These are phyloP conservation scores for Zoysia matrella DNA, from an alignment of 202 grass and related monocot species.

Conservation along the genomic window DNA sequence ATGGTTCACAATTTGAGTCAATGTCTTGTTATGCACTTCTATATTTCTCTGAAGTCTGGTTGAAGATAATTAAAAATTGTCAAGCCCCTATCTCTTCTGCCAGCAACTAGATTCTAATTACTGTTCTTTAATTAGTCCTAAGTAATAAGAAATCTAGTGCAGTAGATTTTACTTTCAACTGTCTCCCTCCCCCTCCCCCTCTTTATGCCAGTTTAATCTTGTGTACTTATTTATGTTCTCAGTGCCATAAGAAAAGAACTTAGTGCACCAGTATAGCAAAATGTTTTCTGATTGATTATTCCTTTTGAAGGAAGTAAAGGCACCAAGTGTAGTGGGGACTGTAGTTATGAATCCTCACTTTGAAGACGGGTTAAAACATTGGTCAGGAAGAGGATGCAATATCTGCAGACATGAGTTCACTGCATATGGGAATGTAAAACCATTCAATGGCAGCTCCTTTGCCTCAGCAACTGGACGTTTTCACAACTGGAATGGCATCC, in stretches of 20 bases:
- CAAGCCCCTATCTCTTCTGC: slow-evolving; percentile 6
- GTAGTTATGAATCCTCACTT: slow-evolving; percentile 83
- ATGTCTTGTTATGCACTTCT: not conserved
- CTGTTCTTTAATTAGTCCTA: not conserved
- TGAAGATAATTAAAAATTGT: slow-evolving; percentile 27
- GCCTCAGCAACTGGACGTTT: slow-evolving; percentile 70
- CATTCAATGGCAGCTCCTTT: slow-evolving; percentile 77
- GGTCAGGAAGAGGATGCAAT: slow-evolving; percentile 98
- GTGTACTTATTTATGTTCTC: not conserved
- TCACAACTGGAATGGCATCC: slow-evolving; percentile 88
- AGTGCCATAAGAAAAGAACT: not conserved
- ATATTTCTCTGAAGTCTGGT: slow-evolving; percentile 27
- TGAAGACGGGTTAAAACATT: slow-evolving; percentile 74
- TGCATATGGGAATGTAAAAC: slow-evolving; percentile 66
- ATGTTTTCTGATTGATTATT: slow-evolving; percentile 30
- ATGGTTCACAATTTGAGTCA: not conserved
- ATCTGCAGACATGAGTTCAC: slow-evolving; percentile 70
- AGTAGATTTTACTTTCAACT: not conserved
- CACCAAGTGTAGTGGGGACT: slow-evolving; percentile 39
- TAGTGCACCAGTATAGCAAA: not conserved
- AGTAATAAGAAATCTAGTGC: slow-evolving; percentile 13
- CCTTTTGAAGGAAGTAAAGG: slow-evolving; percentile 60
- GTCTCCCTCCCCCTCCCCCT: not conserved
- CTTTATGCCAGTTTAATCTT: not conserved
- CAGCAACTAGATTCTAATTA: not conserved